These are phyloP conservation scores for Beauveria pseudobassiana DNA, from an alignment of 2,329 filamentous ascomycete genomes.

Conservation along the genomic window DNA sequence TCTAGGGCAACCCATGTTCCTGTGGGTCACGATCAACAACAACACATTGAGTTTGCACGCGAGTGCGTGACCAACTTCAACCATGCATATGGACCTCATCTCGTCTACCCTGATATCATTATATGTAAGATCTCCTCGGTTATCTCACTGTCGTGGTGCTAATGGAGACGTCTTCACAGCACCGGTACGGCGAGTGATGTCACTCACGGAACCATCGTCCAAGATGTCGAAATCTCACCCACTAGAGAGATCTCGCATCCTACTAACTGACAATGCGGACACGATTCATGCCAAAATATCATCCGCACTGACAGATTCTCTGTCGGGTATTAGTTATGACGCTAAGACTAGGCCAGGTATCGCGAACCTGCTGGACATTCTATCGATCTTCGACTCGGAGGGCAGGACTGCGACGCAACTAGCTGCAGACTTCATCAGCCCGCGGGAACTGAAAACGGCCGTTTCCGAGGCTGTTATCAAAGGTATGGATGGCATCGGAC, in stretches of 20 bases:
- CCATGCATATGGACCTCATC: constrained; percentile 55
- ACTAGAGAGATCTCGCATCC: constrained; percentile 66
- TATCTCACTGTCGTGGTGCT: not conserved
- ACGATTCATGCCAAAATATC: constrained; percentile 64
- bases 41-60: constrained; percentile 89
- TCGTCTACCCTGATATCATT: constrained; percentile 62
- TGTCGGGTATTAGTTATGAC: constrained; percentile 63
- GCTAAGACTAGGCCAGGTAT: constrained; percentile 66
- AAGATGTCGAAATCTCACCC: constrained; percentile 95
- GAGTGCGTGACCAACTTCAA: constrained; percentile 87
- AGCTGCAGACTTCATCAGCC: constrained; percentile 30
- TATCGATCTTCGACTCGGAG: constrained; percentile 57
- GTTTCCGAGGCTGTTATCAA: constrained; percentile 51
- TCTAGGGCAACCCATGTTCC: constrained; percentile 81
- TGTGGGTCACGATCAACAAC: constrained; percentile 89
- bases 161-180: constrained; percentile 34
- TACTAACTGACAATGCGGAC: constrained; percentile 64
- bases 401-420: constrained; percentile 33
- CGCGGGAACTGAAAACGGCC: constrained; percentile 37
- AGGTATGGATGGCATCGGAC: constrained; percentile 47
- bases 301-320: constrained; percentile 68
- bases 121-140: constrained; percentile 46
- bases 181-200: constrained; percentile 84
- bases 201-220: constrained; percentile 62
- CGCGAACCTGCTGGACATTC: constrained; percentile 75